These are phyloP conservation scores for Kwoniella dejecticola DNA, from an alignment of 768 basidiomycete species.

Conservation along the genomic window DNA sequence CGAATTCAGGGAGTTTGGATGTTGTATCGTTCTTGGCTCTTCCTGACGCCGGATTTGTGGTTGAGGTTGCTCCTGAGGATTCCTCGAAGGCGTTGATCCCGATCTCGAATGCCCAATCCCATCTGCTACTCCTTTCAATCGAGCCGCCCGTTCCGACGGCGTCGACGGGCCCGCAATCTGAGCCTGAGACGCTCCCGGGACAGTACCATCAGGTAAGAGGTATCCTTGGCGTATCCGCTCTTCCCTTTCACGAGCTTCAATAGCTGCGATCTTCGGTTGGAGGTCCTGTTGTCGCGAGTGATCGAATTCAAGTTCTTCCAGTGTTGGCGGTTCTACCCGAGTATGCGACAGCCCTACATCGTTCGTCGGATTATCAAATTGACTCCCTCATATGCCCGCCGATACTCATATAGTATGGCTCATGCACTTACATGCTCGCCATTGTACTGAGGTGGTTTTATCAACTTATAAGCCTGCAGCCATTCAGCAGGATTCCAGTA, in stretches of 20 bases:
- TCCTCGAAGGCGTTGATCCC: no score
- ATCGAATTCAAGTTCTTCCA: slow-evolving; percentile 38
- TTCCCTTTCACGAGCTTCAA: slow-evolving; percentile 42
- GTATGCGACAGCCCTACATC: slow-evolving; percentile 50
- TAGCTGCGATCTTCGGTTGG: slow-evolving; percentile 35
- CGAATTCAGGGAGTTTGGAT: slow-evolving; percentile 11
- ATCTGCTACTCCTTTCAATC: slow-evolving; percentile 1
- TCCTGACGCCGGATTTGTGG: no score
- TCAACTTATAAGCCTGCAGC: neutral
- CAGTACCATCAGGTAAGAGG: slow-evolving; percentile 21
- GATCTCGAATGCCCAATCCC: slow-evolving; percentile 14
- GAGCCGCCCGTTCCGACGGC: slow-evolving; percentile 4
- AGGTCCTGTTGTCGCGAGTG: slow-evolving; percentile 26
- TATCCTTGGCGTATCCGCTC: slow-evolving; percentile 51
- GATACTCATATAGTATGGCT: no score
- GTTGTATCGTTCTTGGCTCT: slow-evolving; percentile 4
- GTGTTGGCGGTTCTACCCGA: slow-evolving; percentile 36
- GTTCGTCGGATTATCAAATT: slow-evolving; percentile 1
- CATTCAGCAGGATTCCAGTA: neutral
- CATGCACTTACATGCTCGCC: slow-evolving; percentile 46
- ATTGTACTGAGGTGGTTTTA: slow-evolving; percentile 44
- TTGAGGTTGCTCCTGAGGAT: no score
- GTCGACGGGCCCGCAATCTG: slow-evolving; percentile 22
- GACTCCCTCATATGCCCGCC: neutral
- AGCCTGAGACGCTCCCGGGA: neutral